A percentile compares a stretch with the other conserved stretches of the same genome.
Conservation (phyloP, 352 stramenopile genomes). For the Phytophthora boehmeriae region DNA sequence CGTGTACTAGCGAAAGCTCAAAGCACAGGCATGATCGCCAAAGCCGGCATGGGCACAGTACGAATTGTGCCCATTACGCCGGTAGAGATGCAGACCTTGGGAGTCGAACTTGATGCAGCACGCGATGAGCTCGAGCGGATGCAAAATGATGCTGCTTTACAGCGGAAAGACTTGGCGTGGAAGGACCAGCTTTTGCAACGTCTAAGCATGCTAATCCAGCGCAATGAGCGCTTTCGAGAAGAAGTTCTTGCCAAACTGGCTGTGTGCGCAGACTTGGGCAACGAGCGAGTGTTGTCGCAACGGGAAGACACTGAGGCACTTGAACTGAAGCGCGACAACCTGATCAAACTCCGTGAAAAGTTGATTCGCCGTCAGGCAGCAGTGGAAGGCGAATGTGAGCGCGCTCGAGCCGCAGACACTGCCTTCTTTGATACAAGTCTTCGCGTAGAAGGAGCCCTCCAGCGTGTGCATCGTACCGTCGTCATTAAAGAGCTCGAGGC, state of each 20-base stretch:
- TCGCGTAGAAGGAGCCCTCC: conserved; percentile 54
- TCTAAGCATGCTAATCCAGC: conserved; percentile 69
- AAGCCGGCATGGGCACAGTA: conserved; percentile 69
- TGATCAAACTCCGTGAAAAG: conserved; percentile 35
- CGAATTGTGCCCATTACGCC: conserved; percentile 64
- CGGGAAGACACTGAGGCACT: conserved; percentile 64
- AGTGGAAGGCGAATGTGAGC: conserved; percentile 43
- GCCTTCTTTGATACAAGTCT: conserved; percentile 68
- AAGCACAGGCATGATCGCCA: conserved; percentile 72
- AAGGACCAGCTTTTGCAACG: conserved; percentile 73
- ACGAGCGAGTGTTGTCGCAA: conserved; percentile 60
- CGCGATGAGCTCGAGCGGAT: conserved; percentile 48
- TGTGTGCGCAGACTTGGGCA: conserved; percentile 46
- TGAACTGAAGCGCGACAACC: conserved; percentile 40
- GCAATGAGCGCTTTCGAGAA: conserved; percentile 63
- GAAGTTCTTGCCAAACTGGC: conserved; percentile 51
- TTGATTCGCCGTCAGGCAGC: conserved; percentile 28
- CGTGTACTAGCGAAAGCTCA: conserved; percentile 68
- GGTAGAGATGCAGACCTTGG: conserved; percentile 48
- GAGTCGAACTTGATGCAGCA: conserved; percentile 47
- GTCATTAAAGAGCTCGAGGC: conserved; percentile 48
- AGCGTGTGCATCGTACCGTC: conserved; percentile 55
- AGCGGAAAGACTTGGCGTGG: conserved; percentile 52
- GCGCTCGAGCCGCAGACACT: conserved; percentile 38
- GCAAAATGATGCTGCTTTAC: conserved; percentile 45